Conservation (phyloP, 2,329 filamentous ascomycete species). For the Calonectria hawksworthii region DNA sequence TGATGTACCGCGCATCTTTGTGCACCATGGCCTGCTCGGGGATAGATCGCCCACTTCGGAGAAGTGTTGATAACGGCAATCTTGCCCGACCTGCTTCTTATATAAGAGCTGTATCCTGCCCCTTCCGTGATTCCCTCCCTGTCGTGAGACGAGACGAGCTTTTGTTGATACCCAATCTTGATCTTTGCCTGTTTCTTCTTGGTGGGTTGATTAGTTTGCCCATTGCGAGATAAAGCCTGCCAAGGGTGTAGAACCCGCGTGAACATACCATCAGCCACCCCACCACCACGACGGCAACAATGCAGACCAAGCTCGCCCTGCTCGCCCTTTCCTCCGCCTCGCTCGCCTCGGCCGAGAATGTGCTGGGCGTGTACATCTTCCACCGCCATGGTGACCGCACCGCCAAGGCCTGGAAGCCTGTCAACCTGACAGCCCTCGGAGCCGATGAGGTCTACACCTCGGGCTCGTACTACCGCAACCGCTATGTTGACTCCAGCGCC, state of each 20-base stretch:
- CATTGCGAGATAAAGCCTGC: not conserved
- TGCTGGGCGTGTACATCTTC: constrained; percentile 89
- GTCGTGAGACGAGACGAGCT: not conserved
- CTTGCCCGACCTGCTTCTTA: not conserved
- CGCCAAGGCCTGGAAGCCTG: constrained; percentile 79
- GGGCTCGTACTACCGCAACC: constrained; percentile 81
- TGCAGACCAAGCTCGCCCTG: constrained; percentile 58
- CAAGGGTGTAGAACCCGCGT: constrained; percentile 1
- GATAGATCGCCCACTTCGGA: constrained; percentile 4
- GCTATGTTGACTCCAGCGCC: constrained; percentile 77
- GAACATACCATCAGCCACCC: constrained; percentile 19
- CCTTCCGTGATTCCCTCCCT: not conserved
- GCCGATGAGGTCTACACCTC: constrained; percentile 81
- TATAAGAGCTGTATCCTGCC: constrained; percentile 4
- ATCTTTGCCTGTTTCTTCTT: not conserved
- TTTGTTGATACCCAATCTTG: not conserved
- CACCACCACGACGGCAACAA: constrained; percentile 33
- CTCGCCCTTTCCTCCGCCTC: constrained; percentile 52
- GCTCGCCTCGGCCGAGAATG: constrained; percentile 69
- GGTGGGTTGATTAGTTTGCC: not conserved
- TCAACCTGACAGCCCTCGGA: constrained; percentile 83
- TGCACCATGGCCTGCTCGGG: constrained; percentile 6
- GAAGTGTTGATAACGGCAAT: not conserved
- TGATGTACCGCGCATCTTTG: not conserved
- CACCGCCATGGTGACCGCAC: constrained; percentile 92